Base-by-base conservation (phyloP, 495 filamentous ascomycete genomes). In the Melanomma pulvis-pyrius region DNA sequence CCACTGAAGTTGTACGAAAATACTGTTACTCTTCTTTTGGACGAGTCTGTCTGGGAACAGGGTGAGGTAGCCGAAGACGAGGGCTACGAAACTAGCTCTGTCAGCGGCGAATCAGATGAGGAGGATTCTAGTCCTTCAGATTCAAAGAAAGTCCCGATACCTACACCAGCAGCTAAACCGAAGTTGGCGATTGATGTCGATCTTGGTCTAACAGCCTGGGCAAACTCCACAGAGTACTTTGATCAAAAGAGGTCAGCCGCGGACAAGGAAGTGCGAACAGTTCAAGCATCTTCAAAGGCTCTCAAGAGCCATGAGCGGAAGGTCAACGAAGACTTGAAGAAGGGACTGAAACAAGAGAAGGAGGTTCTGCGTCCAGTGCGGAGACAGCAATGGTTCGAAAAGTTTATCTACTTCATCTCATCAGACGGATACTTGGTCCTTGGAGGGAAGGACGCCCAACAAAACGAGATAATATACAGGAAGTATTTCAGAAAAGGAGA, bases 371-470 rank as follows among this genome's bases (percentile, higher is more conserved):
- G 92, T 55, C 92, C 89, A 15, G 87, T 96, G 13, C 81, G 94
- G 41, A 88, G 86, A 66, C 87, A 86, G 52, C 83, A 92, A 69
- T 98, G 94, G 93, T 97, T 98, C 71, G 94, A 98, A 71, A 98
- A 98, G 73, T 98, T 96, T 69, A 75, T 85, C 17, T 97, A 90
- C 80, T 98, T 98, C 79, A 86, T 98, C 65, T 96, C 92, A 0
- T 96, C 93, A 0, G 94, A 98, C 69, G 93, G 94, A 8, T 97
- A 98, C 73, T 84, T 98, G 5, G 90, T 97, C 12, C 82, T 98
- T 15, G 87, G 87, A 52, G 93, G 92, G 2, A 88, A 88, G 28
- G 94, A 98, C 79, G 83, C 87, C 5, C 90, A 93, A 78, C 94
- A 98, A 74, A 92, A 90, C 73, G 94, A 98, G 72, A 86, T 92